Conservation (phyloP, 1,284 basidiomycete species). For the Xerocomus nothofagi region DNA sequence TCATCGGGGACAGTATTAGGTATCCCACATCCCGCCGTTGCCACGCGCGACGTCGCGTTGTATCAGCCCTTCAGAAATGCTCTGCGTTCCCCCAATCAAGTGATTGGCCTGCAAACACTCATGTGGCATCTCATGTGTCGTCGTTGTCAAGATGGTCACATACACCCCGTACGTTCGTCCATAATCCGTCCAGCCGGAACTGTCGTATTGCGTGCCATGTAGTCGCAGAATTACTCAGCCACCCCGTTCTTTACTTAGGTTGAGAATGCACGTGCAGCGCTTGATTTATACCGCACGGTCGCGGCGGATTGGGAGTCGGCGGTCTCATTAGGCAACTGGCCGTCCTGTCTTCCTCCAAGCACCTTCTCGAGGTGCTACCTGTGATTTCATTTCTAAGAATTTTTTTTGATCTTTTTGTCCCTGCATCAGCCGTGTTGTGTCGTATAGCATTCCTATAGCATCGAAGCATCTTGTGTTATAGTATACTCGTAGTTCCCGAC, state of each 20-base stretch:
- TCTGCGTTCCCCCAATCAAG: slow-evolving; percentile 60
- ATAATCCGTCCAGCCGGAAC: not conserved
- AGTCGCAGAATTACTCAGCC: slow-evolving; percentile 14
- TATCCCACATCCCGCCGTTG: slow-evolving; percentile 76
- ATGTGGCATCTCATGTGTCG: slow-evolving; percentile 79
- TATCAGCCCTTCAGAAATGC: slow-evolving; percentile 78
- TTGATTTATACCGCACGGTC: slow-evolving; percentile 75
- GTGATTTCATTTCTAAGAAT: slow-evolving; percentile 29
- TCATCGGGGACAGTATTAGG: slow-evolving; percentile 57
- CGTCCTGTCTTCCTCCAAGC: slow-evolving; percentile 71
- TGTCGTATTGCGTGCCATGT: not conserved
- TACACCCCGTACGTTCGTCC: slow-evolving; percentile 59
- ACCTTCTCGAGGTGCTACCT: slow-evolving; percentile 77
- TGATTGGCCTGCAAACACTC: slow-evolving; percentile 71
- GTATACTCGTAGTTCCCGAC: slow-evolving; percentile 22
- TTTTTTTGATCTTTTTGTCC: slow-evolving; percentile 20
- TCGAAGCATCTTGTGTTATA: slow-evolving; percentile 21
- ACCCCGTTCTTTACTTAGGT: slow-evolving; percentile 44
- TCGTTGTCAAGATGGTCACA: slow-evolving; percentile 66
- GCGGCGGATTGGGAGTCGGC: slow-evolving; percentile 65
- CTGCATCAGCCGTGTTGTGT: slow-evolving; percentile 1
- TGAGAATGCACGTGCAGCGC: slow-evolving; percentile 72
- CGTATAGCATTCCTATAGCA: slow-evolving; percentile 11
- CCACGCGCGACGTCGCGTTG: slow-evolving; percentile 77
- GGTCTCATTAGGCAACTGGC: slow-evolving; percentile 65